phyloP scores from a whole-genome alignment of 1,139 yeast genomes.

The Arxiozyma bovina region DNA sequence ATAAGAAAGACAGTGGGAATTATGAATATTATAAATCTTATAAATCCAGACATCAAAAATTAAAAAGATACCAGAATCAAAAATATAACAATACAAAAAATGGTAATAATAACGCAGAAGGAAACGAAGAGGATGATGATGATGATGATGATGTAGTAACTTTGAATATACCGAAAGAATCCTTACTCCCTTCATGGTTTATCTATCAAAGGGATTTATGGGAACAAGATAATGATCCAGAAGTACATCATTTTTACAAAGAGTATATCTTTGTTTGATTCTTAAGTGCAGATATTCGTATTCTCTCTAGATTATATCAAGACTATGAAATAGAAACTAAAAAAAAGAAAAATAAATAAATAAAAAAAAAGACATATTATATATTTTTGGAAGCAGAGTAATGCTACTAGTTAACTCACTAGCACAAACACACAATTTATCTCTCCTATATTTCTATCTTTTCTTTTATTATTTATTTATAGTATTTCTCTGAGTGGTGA shows the following conservation, averaged over 20 bases:
- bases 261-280: conserved; percentile 24
- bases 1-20: conserved; percentile 25
- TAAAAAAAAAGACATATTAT: not conserved
- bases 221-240: conserved; percentile 40
- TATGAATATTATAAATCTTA: conserved; percentile 24
- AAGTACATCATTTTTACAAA: conserved; percentile 28
- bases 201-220: conserved; percentile 51
- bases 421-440: not conserved
- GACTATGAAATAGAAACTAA: not conserved
- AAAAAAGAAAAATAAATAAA: not conserved
- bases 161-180: conserved; percentile 52
- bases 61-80: not conserved
- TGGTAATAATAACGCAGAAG: not conserved
- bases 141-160: conserved; percentile 21
- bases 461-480: conserved; percentile 6
- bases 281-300: not conserved
- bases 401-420: not conserved
- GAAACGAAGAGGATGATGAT: not conserved
- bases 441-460: not conserved
- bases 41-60: not conserved
- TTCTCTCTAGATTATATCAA: not conserved
- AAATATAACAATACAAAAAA: not conserved
- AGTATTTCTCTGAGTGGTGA: conserved; percentile 28
- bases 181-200: conserved; percentile 66
- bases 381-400: not conserved